Evolutionary conservation across 1,139 yeast genomes (phyloP).

Genomic region (Candida glucosophila): DNA sequence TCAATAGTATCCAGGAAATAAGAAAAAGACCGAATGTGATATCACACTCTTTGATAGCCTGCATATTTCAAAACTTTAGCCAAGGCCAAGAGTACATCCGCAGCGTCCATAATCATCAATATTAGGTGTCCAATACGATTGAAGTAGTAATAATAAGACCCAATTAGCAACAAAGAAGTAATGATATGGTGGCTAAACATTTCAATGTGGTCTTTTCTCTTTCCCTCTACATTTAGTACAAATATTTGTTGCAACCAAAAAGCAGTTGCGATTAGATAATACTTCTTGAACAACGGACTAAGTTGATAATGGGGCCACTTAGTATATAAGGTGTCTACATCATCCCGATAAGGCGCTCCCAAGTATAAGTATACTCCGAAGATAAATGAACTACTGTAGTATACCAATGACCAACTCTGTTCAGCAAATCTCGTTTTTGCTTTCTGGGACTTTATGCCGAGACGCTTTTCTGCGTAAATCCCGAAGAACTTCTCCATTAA

Average conservation of each 20-base stretch:
- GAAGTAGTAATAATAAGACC: conserved; percentile 68
- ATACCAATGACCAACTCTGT: conserved; percentile 75
- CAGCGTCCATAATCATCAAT: conserved; percentile 73
- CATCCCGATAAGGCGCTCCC: conserved; percentile 50
- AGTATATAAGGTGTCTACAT: conserved; percentile 52
- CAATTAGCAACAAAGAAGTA: conserved; percentile 58
- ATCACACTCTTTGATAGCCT: conserved; percentile 59
- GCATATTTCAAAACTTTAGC: conserved; percentile 78
- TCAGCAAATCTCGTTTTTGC: conserved; percentile 69
- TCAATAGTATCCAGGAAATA: conserved; percentile 56
- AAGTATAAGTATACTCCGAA: conserved; percentile 53
- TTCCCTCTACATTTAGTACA: conserved; percentile 67
- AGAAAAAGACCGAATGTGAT: conserved; percentile 59
- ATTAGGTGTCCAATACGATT: conserved; percentile 75
- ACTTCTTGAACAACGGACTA: conserved; percentile 46
- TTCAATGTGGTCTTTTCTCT: conserved; percentile 74
- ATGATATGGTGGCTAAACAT: conserved; percentile 87
- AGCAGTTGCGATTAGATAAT: conserved; percentile 64
- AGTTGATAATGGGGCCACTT: conserved; percentile 69
- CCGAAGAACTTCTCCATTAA: conserved; percentile 50
- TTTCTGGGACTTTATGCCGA: conserved; percentile 41
- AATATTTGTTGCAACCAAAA: conserved; percentile 78
- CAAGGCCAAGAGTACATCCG: conserved; percentile 59
- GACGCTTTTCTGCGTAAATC: conserved; percentile 44
- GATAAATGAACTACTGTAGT: conserved; percentile 47